Evolutionary conservation across 1,284 basidiomycete genomes (phyloP).

Genomic region (Phlebopus sp.): DNA sequence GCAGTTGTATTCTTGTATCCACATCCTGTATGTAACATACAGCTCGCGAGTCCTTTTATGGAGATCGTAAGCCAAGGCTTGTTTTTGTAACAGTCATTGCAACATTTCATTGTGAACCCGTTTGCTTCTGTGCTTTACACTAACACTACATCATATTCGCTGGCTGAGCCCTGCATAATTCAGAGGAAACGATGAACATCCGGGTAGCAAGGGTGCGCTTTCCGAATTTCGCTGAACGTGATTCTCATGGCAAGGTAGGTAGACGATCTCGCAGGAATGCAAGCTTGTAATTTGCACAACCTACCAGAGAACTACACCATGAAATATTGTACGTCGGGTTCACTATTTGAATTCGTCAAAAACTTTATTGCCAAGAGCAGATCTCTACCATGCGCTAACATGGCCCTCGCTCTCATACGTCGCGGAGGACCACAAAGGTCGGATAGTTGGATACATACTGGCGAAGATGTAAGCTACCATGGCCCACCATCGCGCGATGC

Average conservation of each 20-base stretch:
- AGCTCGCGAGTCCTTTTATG: too few species aligned
- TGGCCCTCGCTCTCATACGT: conserved; percentile 98
- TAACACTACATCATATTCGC: not conserved
- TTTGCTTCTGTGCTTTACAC: not conserved
- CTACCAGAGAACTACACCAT: conserved; percentile 93
- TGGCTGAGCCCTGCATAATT: not conserved
- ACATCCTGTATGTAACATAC: too few species aligned
- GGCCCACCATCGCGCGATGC: not conserved
- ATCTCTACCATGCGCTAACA: conserved; percentile 92
- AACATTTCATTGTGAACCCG: not conserved
- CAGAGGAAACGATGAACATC: conserved; percentile 47
- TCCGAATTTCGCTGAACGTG: not conserved
- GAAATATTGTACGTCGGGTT: conserved; percentile 72
- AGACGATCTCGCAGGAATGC: conserved; percentile 82
- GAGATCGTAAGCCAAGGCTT: too few species aligned
- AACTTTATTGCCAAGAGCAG: conserved; percentile 39
- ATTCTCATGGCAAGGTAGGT: conserved; percentile 35
- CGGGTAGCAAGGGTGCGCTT: conserved; percentile 51
- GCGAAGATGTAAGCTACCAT: conserved; percentile 81
- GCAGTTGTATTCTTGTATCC: too few species aligned
- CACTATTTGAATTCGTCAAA: conserved; percentile 18
- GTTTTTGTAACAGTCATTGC: too few species aligned
- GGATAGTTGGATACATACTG: conserved; percentile 95
- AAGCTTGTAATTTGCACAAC: conserved; percentile 89
- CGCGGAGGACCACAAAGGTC: conserved; percentile 90